Evolutionary conservation across 1,284 basidiomycete species (phyloP).

Genomic region (Pseudozyma pruni): DNA sequence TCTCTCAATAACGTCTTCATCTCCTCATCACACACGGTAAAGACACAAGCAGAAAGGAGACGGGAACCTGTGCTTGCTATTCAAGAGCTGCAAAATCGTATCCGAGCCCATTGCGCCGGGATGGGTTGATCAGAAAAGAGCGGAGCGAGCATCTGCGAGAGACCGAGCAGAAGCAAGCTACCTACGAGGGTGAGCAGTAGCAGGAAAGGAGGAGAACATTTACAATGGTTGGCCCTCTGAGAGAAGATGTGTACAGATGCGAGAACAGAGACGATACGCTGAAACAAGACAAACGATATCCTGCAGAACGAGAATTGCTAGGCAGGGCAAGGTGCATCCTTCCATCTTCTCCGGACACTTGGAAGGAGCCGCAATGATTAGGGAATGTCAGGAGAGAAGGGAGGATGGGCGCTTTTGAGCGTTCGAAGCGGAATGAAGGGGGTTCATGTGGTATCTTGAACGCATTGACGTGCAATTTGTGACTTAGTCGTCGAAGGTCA

Average conservation of each 20-base stretch:
- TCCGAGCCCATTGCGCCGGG: conserved; percentile 21
- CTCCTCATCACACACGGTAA: not conserved
- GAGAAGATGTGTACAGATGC: conserved; percentile 19
- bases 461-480: too few species aligned
- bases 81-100: not conserved
- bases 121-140: conserved; percentile 11
- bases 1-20: not conserved
- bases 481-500: conserved; percentile 74
- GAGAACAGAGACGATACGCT: conserved; percentile 8
- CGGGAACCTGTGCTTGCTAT: not conserved
- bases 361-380: not conserved
- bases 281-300: too few species aligned
- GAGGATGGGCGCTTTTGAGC: conserved; percentile 36
- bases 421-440: not conserved
- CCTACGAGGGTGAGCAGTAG: not conserved
- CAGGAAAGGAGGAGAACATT: conserved; percentile 3
- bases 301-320: too few species aligned
- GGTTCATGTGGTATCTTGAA: conserved; percentile 9
- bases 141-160: not conserved
- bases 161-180: not conserved
- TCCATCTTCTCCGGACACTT: not conserved
- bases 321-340: not conserved
- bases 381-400: not conserved
- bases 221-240: conserved; percentile 19
- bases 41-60: not conserved